Base-by-base conservation (phyloP, 176 grass and related monocot genomes). In the Aegilops umbellulata region DNA sequence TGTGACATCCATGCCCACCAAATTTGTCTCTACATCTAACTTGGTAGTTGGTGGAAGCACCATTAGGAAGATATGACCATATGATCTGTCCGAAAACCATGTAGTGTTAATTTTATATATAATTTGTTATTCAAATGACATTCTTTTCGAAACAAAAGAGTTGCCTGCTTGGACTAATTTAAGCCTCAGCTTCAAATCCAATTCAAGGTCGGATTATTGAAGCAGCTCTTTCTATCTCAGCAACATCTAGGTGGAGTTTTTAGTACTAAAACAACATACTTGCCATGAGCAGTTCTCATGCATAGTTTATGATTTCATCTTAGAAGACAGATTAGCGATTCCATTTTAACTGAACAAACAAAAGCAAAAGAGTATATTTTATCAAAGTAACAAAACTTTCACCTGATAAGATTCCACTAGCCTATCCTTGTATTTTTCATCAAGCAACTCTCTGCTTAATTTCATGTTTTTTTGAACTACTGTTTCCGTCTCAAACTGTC, bases 321-420 rank as follows among this genome's bases (percentile, higher is more conserved):
- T 79, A 72, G 34, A 84, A 78, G 27, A 11, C 30, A 26, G 58
- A 49, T 35, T 62, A 62, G 22, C 2, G 3, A 30, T 36, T 84
- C 69, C 32, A 58, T 58, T 47, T 46, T 10, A 8, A 62, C 38
- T 5, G 10, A 39, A 83, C 86, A 23, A 79, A 83, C 34, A 87
- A 26, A 75, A 74, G 70, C n/a, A 70, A 89, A 76, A 49, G n/a
- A 74, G 2, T 71, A 2, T 30, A 80, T 13, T 29, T 15, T 60
- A 76, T 74, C 8, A 69, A 83, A 88, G 11, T 81, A 89, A 82
- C 35, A 83, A 74, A 86, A 77, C 80, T 80, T 85, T 88, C 46
- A 99, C 97, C 97, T 96, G 95, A 85, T 99, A 99, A 70, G 94
- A 85, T 70, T 89, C 74, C 47, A 94, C 94, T 57, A 99, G 61